Conservation (phyloP, 129 eudicot species). For the Tagetes patula region DNA sequence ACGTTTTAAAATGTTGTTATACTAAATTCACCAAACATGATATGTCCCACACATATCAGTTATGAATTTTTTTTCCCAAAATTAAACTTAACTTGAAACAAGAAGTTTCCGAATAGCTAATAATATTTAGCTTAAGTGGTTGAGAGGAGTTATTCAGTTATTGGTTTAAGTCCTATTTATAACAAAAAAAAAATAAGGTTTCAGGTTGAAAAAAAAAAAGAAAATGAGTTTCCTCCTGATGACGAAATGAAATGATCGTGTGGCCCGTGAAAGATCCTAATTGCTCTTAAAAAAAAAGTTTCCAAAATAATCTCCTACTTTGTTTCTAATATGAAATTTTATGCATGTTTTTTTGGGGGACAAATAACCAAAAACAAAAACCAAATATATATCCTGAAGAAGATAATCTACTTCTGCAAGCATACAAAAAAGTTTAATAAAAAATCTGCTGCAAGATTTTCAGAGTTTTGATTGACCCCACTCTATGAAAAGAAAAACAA, state of each 20-base stretch:
- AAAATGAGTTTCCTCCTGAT: too few relatives aligned
- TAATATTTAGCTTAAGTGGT: too few relatives aligned
- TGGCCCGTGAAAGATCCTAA: too few relatives aligned
- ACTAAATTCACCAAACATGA: neutral
- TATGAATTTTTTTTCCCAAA: neutral
- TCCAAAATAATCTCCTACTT: neutral
- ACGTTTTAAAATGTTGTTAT: neutral
- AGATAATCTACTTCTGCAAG: conserved; percentile 37
- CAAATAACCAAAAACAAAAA: neutral
- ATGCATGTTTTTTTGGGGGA: too few relatives aligned
- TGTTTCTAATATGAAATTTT: too few relatives aligned
- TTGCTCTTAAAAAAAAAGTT: neutral
- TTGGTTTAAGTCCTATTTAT: too few relatives aligned
- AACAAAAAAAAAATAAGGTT: too few relatives aligned
- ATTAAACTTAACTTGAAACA: conserved; percentile 12
- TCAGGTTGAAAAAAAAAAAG: too few relatives aligned
- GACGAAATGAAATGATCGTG: too few relatives aligned
- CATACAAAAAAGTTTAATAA: conserved; percentile 31
- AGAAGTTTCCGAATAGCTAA: neutral
- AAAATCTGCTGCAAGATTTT: conserved; percentile 29
- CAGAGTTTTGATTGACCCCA: conserved; percentile 36
- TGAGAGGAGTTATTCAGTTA: too few relatives aligned
- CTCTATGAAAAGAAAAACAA: conserved; percentile 10
- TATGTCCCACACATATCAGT: neutral
- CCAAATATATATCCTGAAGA: conserved; percentile 28